These are phyloP conservation scores for Phalaenopsis hybrid DNA, from an alignment of 116 monocot genomes.

Conservation along the genomic window DNA sequence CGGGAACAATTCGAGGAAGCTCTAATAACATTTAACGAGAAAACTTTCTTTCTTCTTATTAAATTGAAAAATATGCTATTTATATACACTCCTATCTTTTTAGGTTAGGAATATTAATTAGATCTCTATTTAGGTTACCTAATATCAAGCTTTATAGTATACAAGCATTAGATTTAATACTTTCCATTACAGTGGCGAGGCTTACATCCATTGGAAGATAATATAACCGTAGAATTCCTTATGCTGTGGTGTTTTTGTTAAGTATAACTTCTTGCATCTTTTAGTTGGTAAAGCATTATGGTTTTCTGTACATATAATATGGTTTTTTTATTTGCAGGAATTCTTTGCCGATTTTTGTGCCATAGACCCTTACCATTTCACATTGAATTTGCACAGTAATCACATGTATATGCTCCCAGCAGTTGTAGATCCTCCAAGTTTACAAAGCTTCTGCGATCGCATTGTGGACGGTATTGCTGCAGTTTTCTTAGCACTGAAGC, in stretches of 20 bases:
- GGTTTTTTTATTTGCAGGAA: constrained; percentile 53
- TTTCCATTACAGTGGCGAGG: too few relatives aligned
- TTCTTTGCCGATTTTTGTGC: constrained; percentile 98
- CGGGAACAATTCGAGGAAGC: too few relatives aligned
- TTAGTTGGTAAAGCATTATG: background rate
- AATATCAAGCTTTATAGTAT: too few relatives aligned
- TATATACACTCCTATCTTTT: too few relatives aligned
- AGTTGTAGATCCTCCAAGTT: constrained; percentile 72
- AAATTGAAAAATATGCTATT: too few relatives aligned
- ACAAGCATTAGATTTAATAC: too few relatives aligned
- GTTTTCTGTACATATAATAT: constrained; percentile 11
- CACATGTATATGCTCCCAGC: constrained; percentile 96
- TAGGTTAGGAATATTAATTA: too few relatives aligned
- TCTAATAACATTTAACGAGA: too few relatives aligned
- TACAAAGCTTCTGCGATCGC: constrained; percentile 90
- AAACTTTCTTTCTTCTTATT: too few relatives aligned
- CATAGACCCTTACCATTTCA: constrained; percentile 89
- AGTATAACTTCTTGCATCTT: background rate
- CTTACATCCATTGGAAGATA: too few relatives aligned
- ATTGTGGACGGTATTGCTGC: constrained; percentile 90
- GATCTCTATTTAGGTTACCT: too few relatives aligned
- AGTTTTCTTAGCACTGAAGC: constrained; percentile 84
- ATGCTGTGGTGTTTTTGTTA: background rate
- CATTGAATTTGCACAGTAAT: constrained; percentile 69
- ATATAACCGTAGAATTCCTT: background rate